Base-by-base conservation (phyloP, 2,329 filamentous ascomycete genomes). In the Diatrype stigma region DNA sequence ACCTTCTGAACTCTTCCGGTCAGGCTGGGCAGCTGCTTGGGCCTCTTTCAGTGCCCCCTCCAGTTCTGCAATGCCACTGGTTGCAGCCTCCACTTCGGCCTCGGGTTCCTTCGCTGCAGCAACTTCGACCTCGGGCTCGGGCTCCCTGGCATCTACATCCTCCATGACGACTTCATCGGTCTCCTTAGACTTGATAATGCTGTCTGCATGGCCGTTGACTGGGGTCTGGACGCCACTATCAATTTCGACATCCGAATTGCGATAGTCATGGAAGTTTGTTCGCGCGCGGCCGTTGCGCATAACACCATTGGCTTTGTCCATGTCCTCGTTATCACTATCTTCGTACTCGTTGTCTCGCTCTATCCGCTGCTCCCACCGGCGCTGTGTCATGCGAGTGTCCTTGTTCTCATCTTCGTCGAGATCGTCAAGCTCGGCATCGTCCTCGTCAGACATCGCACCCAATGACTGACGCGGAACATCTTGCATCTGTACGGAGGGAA, bases 401-500 rank as follows among this genome's bases (percentile, higher is more conserved):
- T 89, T 87, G 66, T 94, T 91, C 60, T 89, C 82, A 57, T 96
- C 92, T 48, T 90, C 89, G 56, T 97, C 92, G 1, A 89, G 67
- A 56, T 86, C 82, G 52, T 86, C 81, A 6, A 85, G 69, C 58
- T 84, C 81, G 11, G 80, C 83, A 44, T 86, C 84, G 57, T 86
- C 84, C 52, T 87, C 84, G 47, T 86, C 83, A 0, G 82, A 80
- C 71, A 84, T 82, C 28, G 81, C 80, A 30, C 76, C 79, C 32
- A 86, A 73, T 1, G 81, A 80, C 49, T 81, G 79, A 17, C 83
- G 78, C 3, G 84, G 84, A 6, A 86, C 78, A 58, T 95, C 88
- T 56, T 90, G 87, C 82, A 96, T 88, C 70, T 96, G 91, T 19
- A 96, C 90, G 19, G 91, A 96, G 1, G 94, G 94, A 0, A 86